These are phyloP conservation scores for Clarireedia hainanense DNA, from an alignment of 2,329 filamentous ascomycete species.

Conservation along the genomic window DNA sequence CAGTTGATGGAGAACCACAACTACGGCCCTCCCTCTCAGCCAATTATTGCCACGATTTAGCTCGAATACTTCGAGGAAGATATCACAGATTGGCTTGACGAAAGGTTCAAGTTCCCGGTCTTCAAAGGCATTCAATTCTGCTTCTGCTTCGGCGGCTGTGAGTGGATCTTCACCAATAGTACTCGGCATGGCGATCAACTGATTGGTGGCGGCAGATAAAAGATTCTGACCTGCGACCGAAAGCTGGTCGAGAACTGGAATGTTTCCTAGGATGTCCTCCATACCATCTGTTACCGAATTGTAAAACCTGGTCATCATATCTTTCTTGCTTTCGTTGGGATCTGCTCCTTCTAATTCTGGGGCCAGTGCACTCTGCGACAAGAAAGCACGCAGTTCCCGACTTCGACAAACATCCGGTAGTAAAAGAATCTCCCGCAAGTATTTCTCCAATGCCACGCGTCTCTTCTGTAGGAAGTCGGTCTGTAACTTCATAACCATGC, in stretches of 20 bases:
- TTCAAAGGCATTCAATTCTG: constrained; percentile 89
- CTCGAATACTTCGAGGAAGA: constrained; percentile 93
- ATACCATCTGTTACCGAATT: constrained; percentile 96
- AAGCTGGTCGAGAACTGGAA: constrained; percentile 89
- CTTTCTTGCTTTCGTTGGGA: constrained; percentile 59
- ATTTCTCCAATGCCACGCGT: constrained; percentile 73
- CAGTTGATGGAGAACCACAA: constrained; percentile 92
- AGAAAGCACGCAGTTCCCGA: constrained; percentile 81
- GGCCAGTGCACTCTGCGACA: constrained; percentile 78
- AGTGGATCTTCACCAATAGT: constrained; percentile 42
- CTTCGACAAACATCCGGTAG: constrained; percentile 92
- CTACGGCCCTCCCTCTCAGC: constrained; percentile 89
- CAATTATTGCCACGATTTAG: constrained; percentile 94
- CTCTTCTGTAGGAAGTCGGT: constrained; percentile 92
- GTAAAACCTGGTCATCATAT: constrained; percentile 91
- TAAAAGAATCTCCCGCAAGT: constrained; percentile 71
- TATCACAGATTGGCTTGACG: constrained; percentile 95
- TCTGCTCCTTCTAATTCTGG: constrained; percentile 46
- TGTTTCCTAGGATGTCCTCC: constrained; percentile 95
- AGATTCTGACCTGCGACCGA: constrained; percentile 89
- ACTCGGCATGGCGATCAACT: constrained; percentile 50
- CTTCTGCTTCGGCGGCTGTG: constrained; percentile 71
- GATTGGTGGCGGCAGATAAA: constrained; percentile 65
- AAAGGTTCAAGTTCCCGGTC: constrained; percentile 86
- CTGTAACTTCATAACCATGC: constrained; percentile 94